Evolutionary conservation across 176 grass and related monocot genomes (phyloP).

Genomic region (Rhynchospora pubera): DNA sequence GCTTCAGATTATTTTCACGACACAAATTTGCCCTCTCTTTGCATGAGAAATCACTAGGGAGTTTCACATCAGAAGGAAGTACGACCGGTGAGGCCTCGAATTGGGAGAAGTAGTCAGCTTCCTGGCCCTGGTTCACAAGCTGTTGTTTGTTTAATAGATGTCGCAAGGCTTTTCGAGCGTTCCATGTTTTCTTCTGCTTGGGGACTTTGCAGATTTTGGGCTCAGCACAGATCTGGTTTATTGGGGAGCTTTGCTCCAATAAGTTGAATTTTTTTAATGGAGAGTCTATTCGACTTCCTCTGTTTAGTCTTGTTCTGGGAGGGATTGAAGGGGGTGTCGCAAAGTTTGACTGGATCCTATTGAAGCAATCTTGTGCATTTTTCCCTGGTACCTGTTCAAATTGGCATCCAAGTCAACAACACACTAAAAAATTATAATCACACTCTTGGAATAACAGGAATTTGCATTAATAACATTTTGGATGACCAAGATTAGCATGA

Average conservation of each 20-base stretch:
- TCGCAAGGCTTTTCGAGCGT: conserved; percentile 59
- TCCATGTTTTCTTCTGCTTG: conserved; percentile 35
- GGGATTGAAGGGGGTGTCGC: conserved; percentile 57
- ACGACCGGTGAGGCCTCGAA: conserved; percentile 70
- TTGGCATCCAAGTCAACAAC: conserved; percentile 11
- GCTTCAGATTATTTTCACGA: conserved; percentile 25
- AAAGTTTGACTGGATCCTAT: conserved; percentile 59
- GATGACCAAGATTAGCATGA: neutral
- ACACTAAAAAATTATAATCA: neutral
- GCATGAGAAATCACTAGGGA: conserved; percentile 25
- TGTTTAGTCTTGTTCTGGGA: conserved; percentile 45
- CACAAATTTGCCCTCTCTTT: conserved; percentile 33
- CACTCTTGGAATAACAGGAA: conserved; percentile 4
- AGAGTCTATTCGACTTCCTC: conserved; percentile 29
- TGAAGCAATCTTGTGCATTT: conserved; percentile 72
- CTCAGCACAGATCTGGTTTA: conserved; percentile 18
- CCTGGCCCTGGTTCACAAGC: conserved; percentile 42
- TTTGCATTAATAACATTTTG: neutral
- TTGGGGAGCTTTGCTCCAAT: conserved; percentile 38
- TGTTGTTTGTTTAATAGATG: conserved; percentile 61
- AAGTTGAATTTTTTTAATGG: conserved; percentile 50
- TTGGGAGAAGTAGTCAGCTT: conserved; percentile 70
- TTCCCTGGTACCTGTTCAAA: conserved; percentile 64
- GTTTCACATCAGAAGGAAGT: conserved; percentile 35
- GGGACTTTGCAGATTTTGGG: conserved; percentile 21